phyloP scores from a whole-genome alignment of 176 grass and related monocot genomes.

The Poa pratensis region DNA sequence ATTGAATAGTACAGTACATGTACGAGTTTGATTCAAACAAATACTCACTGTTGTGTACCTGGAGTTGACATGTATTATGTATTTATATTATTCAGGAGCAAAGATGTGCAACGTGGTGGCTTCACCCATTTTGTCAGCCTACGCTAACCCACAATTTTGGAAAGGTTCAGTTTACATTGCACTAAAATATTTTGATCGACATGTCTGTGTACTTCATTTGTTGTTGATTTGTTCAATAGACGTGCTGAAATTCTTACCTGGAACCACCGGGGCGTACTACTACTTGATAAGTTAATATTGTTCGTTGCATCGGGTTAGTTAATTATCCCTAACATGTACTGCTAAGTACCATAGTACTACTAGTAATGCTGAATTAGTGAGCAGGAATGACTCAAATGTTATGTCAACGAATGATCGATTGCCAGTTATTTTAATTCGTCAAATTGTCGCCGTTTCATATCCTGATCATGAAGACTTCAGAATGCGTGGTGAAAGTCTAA shows the following conservation, averaged over 20 bases:
- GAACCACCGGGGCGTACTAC: background rate
- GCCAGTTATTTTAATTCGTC: background rate
- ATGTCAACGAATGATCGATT: background rate
- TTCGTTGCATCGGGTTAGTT: background rate
- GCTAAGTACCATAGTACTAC: background rate
- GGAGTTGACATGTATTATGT: constrained; percentile 29
- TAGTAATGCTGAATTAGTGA: constrained; percentile 8
- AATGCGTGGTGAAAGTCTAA: constrained; percentile 18
- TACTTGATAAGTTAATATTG: background rate
- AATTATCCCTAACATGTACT: background rate
- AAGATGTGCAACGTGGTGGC: background rate
- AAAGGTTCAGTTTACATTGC: background rate
- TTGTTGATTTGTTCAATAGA: constrained; percentile 19
- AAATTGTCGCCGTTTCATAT: background rate
- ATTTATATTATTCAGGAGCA: background rate
- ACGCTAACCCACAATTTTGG: background rate
- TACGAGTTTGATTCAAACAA: constrained; percentile 28
- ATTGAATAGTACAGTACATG: background rate
- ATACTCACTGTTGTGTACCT: background rate
- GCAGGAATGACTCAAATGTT: background rate
- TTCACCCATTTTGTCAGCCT: background rate
- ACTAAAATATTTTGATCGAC: constrained; percentile 12
- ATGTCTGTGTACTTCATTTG: constrained; percentile 23
- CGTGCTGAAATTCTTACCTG: constrained; percentile 20
- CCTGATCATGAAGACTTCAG: background rate